Evolutionary conservation across 108 stramenopile species (phyloP).

Genomic region (Bacterosira constricta): DNA sequence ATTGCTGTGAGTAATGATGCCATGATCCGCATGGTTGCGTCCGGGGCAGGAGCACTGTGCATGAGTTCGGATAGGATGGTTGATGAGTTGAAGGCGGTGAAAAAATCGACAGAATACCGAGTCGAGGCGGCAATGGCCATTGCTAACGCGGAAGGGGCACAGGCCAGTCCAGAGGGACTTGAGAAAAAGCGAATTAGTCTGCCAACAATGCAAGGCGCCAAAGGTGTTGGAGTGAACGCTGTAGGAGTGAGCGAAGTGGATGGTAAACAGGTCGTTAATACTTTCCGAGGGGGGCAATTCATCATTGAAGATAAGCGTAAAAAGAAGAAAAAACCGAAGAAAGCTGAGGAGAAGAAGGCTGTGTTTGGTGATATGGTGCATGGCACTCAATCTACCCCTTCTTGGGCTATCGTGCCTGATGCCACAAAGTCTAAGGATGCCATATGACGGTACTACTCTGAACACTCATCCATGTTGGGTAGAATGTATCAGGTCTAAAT

Average conservation of each 20-base stretch:
- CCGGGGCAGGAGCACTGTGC: conserved; percentile 73
- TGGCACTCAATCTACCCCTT: background rate
- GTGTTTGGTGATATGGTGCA: background rate
- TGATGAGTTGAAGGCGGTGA: conserved; percentile 79
- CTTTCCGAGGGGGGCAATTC: conserved; percentile 57
- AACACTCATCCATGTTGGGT: too few relatives aligned
- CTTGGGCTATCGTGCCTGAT: background rate
- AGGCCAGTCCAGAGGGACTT: conserved; percentile 64
- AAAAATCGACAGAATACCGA: conserved; percentile 66
- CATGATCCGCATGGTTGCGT: conserved; percentile 76
- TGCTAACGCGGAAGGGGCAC: conserved; percentile 67
- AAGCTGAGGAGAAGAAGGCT: background rate
- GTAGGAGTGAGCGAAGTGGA: conserved; percentile 41
- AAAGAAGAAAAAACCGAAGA: conserved; percentile 22
- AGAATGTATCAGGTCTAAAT: too few relatives aligned
- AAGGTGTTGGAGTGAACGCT: conserved; percentile 19
- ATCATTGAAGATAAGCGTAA: conserved; percentile 75
- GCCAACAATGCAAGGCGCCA: conserved; percentile 39
- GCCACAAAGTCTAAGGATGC: background rate
- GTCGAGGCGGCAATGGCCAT: conserved; percentile 80
- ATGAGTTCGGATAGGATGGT: conserved; percentile 80
- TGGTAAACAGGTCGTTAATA: conserved; percentile 33
- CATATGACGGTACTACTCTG: background rate
- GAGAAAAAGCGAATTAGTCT: conserved; percentile 36
- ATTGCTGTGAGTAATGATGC: conserved; percentile 83